These are phyloP conservation scores for Ophiostoma sp. DNA, from an alignment of 2,329 filamentous ascomycete species.

Conservation along the genomic window DNA sequence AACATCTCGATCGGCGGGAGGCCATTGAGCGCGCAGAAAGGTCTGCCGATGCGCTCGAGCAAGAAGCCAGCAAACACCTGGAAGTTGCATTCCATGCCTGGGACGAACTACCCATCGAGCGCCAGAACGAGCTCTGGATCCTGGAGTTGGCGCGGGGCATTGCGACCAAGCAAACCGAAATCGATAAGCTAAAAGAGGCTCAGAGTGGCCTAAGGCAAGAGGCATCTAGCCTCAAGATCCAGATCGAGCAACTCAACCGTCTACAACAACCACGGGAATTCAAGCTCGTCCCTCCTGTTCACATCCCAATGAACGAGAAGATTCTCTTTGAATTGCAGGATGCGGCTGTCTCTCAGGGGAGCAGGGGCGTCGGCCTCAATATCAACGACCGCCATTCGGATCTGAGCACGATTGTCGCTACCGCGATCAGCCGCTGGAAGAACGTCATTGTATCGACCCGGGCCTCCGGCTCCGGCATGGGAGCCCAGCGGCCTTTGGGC, in stretches of 20 bases:
- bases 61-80: conserved; percentile 71
- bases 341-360: conserved; percentile 42
- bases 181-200: conserved; percentile 51
- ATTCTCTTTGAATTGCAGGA: conserved; percentile 51
- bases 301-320: conserved; percentile 53
- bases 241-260: conserved; percentile 60
- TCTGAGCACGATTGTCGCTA: conserved; percentile 51
- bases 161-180: conserved; percentile 57
- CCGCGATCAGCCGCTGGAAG: conserved; percentile 64
- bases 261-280: conserved; percentile 63
- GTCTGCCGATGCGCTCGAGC: conserved; percentile 61
- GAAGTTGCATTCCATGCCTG: conserved; percentile 77
- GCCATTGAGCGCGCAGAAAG: conserved; percentile 51
- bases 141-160: conserved; percentile 62
- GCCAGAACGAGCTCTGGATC: conserved; percentile 61
- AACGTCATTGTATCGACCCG: conserved; percentile 56
- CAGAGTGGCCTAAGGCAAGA: conserved; percentile 58
- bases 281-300: conserved; percentile 53
- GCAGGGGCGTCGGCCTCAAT: conserved; percentile 47
- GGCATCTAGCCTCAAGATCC: conserved; percentile 55
- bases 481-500: conserved; percentile 52
- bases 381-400: conserved; percentile 55
- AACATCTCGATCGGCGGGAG: conserved; percentile 48
- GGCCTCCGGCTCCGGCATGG: conserved; percentile 47
- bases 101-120: conserved; percentile 60